Conservation (phyloP, 1,284 basidiomycete genomes). For the Lignosus rhinocerotis region DNA sequence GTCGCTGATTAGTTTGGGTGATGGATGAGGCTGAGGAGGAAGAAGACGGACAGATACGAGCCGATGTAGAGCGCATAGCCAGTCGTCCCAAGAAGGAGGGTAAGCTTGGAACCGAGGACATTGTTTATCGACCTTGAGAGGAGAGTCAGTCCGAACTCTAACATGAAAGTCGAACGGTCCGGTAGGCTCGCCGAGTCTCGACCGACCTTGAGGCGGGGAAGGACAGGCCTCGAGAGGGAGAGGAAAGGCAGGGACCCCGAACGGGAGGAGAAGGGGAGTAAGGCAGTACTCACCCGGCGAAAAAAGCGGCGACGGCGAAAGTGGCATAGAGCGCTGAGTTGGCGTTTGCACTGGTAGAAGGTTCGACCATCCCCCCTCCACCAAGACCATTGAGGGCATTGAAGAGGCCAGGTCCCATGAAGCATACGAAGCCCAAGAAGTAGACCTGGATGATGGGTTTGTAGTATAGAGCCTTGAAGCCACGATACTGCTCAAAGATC, state of each 20-base stretch:
- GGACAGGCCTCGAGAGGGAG: background rate
- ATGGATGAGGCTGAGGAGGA: background rate
- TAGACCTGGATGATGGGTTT: slow-evolving; percentile 45
- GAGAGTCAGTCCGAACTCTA: slow-evolving; percentile 2
- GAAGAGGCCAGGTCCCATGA: slow-evolving; percentile 61
- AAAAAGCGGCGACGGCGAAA: slow-evolving; percentile 65
- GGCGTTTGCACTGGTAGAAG: slow-evolving; percentile 61
- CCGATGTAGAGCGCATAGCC: slow-evolving; percentile 78
- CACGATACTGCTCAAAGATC: slow-evolving; percentile 31
- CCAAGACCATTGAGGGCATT: slow-evolving; percentile 62
- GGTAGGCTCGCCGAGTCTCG: too few species aligned
- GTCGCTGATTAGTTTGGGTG: slow-evolving; percentile 5
- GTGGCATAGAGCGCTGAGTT: slow-evolving; percentile 69
- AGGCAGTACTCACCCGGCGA: slow-evolving; percentile 53
- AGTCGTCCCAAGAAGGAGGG: slow-evolving; percentile 68
- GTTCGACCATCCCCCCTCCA: slow-evolving; percentile 66
- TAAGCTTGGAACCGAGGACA: slow-evolving; percentile 70
- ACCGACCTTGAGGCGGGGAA: too few species aligned
- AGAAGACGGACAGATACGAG: slow-evolving; percentile 59
- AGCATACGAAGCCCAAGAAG: slow-evolving; percentile 68
- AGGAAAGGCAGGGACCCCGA: background rate
- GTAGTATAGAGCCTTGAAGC: slow-evolving; percentile 39
- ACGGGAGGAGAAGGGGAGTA: background rate
- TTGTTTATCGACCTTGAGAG: slow-evolving; percentile 70
- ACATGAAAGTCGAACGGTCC: background rate